Percentiles rank a stretch among this genome's conserved stretches.
Evolutionary conservation across 2,329 filamentous ascomycete genomes (phyloP).

Genomic region (Sclerotinia subarctica): DNA sequence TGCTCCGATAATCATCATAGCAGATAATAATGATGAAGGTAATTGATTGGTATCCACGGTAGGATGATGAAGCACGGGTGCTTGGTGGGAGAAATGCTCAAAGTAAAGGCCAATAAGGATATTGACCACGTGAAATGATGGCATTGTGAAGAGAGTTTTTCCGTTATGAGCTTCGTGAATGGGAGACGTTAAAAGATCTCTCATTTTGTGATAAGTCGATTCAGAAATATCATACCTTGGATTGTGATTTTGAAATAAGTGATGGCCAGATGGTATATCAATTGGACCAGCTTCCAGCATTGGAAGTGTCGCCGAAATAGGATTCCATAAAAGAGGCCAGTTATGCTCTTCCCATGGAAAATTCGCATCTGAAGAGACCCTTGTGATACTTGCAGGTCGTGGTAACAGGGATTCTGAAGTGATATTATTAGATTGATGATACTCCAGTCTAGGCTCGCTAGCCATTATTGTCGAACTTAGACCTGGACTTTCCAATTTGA

Average conservation of each 20-base stretch:
- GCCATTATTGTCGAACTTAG: not conserved
- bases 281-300: conserved; percentile 27
- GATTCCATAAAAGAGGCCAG: conserved; percentile 32
- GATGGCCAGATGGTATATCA: conserved; percentile 25
- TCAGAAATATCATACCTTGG: conserved; percentile 31
- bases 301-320: conserved; percentile 19
- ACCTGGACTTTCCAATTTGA: not conserved
- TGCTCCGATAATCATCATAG: conserved; percentile 32
- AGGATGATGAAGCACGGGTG: conserved; percentile 32
- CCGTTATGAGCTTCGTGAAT: not conserved
- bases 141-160: conserved; percentile 24
- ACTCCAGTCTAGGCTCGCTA: not conserved
- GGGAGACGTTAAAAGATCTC: conserved; percentile 9
- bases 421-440: conserved; percentile 1
- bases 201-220: conserved; percentile 18
- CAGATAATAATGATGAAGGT: conserved; percentile 29
- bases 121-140: conserved; percentile 28
- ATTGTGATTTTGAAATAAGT: conserved; percentile 26
- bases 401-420: not conserved
- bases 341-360: conserved; percentile 29
- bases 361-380: conserved; percentile 26
- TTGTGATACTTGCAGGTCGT: conserved; percentile 15
- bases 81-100: conserved; percentile 31
- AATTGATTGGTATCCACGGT: conserved; percentile 32
- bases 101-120: conserved; percentile 34